phyloP scores from a whole-genome alignment of 225 moss, liverwort and hornwort species.

The Sphagnum contortum region DNA sequence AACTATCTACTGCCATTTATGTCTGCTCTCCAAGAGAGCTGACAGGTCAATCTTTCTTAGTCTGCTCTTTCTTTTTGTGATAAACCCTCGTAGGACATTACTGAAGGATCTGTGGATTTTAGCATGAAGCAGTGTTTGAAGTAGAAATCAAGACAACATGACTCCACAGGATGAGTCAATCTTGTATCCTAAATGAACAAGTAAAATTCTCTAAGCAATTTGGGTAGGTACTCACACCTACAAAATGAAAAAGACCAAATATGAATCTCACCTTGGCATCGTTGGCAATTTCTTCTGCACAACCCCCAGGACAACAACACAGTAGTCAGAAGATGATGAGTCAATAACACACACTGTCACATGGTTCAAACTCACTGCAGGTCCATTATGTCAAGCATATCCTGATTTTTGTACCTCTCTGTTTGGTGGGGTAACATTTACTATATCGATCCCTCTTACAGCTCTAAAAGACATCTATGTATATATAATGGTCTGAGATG shows the following conservation, averaged over 20 bases:
- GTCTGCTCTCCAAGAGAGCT: no score
- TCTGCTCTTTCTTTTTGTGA: no score
- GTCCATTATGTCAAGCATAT: background rate
- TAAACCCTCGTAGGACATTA: no score
- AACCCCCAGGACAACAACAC: constrained; percentile 6
- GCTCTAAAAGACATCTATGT: no score
- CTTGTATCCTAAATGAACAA: no score
- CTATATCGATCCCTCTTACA: no score
- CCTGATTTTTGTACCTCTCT: background rate
- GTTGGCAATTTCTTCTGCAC: constrained; percentile 51
- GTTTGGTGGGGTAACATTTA: no score
- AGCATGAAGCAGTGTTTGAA: background rate
- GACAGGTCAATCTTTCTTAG: no score
- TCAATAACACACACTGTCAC: background rate
- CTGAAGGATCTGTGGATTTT: background rate
- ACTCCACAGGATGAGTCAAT: background rate
- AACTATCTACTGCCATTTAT: no score
- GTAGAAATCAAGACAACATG: background rate
- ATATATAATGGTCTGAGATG: no score
- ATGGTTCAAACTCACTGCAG: background rate
- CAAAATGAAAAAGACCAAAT: background rate
- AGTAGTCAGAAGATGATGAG: background rate
- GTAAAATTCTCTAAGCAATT: background rate
- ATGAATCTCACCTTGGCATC: constrained; percentile 40
- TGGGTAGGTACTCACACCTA: background rate